Evolutionary conservation across 768 basidiomycete species (phyloP).

Genomic region (Kwoniella dendrophila): DNA sequence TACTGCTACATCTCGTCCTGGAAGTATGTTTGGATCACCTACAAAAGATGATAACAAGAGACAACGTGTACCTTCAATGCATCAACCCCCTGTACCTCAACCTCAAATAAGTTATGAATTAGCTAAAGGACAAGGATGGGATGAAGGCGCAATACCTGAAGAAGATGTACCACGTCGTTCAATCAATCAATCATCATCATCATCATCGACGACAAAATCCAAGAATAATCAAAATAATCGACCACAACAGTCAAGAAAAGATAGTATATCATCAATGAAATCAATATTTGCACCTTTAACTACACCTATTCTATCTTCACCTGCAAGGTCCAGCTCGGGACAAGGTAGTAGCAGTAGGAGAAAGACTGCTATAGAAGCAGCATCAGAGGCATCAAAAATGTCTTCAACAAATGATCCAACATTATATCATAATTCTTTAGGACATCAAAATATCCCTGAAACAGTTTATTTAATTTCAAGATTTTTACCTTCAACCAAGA

Average conservation of each 20-base stretch:
- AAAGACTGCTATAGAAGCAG: slow-evolving; percentile 39
- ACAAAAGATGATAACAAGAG: slow-evolving; percentile 21
- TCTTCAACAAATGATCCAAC: slow-evolving; percentile 42
- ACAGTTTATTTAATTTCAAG: slow-evolving; percentile 46
- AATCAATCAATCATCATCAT: not conserved
- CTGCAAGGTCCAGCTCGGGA: slow-evolving; percentile 10
- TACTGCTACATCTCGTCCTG: slow-evolving; percentile 24
- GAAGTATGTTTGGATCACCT: slow-evolving; percentile 34
- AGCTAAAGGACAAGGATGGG: slow-evolving; percentile 39
- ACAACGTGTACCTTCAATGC: slow-evolving; percentile 35
- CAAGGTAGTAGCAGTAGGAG: slow-evolving; percentile 32
- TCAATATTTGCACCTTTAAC: slow-evolving; percentile 19
- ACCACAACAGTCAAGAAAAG: slow-evolving; percentile 10
- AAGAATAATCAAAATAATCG: not conserved
- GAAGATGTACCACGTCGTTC: slow-evolving; percentile 13
- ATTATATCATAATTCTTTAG: slow-evolving; percentile 43
- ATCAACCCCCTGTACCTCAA: slow-evolving; percentile 45
- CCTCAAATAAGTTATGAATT: slow-evolving; percentile 39
- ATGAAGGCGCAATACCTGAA: slow-evolving; percentile 25
- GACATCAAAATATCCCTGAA: slow-evolving; percentile 42
- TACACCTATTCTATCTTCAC: slow-evolving; percentile 4
- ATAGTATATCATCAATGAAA: slow-evolving; percentile 19
- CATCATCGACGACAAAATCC: not conserved
- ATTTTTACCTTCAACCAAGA: slow-evolving; percentile 40
- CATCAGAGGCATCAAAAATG: slow-evolving; percentile 32